Conservation (phyloP, 768 basidiomycete genomes). For the Tulasnella sp. region DNA sequence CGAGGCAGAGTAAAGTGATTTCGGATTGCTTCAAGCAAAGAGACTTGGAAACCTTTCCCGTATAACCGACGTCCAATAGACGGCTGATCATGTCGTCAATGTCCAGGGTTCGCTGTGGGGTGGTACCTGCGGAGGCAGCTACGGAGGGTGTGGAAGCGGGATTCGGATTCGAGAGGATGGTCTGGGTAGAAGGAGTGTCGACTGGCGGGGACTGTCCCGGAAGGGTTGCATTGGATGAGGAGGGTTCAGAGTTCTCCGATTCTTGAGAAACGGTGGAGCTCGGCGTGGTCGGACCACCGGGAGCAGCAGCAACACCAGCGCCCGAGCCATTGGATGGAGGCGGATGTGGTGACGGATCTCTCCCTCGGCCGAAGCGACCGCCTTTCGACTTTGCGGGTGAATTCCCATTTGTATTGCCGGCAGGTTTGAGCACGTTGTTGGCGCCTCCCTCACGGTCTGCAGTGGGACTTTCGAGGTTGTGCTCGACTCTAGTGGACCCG, state of each 20-base stretch:
- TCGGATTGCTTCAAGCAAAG: conserved; percentile 92
- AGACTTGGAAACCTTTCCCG: conserved; percentile 94
- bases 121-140: conserved; percentile 22
- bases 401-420: not conserved
- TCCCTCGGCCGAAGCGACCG: not conserved
- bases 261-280: too few relatives aligned
- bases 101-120: conserved; percentile 55
- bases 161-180: conserved; percentile 67
- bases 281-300: not conserved
- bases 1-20: conserved; percentile 86
- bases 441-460: not conserved
- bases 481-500: not conserved
- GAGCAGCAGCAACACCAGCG: not conserved
- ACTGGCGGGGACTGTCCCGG: conserved; percentile 34
- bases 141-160: conserved; percentile 28
- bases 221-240: conserved; percentile 16
- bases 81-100: conserved; percentile 98
- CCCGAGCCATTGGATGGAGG: conserved; percentile 4
- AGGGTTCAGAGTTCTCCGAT: conserved; percentile 19
- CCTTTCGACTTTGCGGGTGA: conserved; percentile 2
- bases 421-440: not conserved
- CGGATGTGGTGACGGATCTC: conserved; percentile 10
- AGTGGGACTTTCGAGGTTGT: not conserved
- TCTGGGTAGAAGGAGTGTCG: conserved; percentile 69
- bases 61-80: conserved; percentile 91